Evolutionary conservation across 2,329 filamentous ascomycete species (phyloP).

Genomic region (Coniochaeta sp.): DNA sequence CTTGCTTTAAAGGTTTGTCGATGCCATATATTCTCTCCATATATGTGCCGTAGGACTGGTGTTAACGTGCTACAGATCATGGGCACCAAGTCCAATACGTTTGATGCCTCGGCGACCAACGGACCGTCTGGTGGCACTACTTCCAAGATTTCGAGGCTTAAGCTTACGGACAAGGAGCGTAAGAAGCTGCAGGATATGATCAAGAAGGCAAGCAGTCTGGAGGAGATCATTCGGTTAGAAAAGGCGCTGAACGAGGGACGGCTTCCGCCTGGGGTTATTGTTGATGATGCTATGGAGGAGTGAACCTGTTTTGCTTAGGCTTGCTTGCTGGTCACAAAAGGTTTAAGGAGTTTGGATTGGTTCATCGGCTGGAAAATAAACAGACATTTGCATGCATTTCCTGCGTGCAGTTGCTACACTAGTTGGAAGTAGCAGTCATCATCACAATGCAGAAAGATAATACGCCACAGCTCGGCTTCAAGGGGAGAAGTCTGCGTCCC

Average conservation of each 20-base stretch:
- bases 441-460: background rate
- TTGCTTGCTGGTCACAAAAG: conserved; percentile 33
- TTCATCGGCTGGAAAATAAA: background rate
- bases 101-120: conserved; percentile 48
- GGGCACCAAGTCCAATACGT: conserved; percentile 71
- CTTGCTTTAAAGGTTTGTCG: conserved; percentile 60
- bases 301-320: no score
- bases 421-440: background rate
- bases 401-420: background rate
- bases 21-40: background rate
- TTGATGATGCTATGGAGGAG: conserved; percentile 54
- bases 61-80: conserved; percentile 51
- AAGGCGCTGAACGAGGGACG: conserved; percentile 86
- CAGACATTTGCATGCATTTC: background rate
- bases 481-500: background rate
- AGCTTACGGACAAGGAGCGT: conserved; percentile 83
- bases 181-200: conserved; percentile 81
- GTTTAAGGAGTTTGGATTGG: background rate
- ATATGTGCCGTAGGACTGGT: background rate
- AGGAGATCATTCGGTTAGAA: conserved; percentile 85
- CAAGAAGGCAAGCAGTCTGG: conserved; percentile 77
- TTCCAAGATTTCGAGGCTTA: conserved; percentile 67
- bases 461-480: background rate
- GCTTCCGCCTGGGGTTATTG: conserved; percentile 62
- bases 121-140: conserved; percentile 26